A percentile compares a stretch with the other conserved stretches of the same genome.
Evolutionary conservation across 495 filamentous ascomycete species (phyloP).

Genomic region (Hyaloscypha finlandica): DNA sequence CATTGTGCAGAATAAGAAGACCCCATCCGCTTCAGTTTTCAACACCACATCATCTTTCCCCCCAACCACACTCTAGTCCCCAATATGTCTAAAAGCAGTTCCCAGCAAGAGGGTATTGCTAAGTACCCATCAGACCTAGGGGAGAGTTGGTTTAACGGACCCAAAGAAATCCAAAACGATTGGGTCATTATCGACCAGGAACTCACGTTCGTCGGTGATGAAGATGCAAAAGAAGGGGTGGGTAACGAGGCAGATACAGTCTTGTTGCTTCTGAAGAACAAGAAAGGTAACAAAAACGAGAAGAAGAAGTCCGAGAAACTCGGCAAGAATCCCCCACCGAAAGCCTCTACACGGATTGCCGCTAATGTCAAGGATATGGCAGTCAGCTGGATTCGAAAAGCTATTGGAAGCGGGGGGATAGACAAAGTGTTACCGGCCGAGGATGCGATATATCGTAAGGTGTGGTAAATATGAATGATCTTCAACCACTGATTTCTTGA

Average conservation of each 20-base stretch:
- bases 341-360: too few species aligned
- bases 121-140: neutral
- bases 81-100: neutral
- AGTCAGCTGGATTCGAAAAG: neutral
- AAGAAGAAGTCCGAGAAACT: neutral
- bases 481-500: too few species aligned
- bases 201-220: neutral
- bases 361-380: neutral
- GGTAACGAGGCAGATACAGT: neutral
- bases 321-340: neutral
- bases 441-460: too few species aligned
- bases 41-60: neutral
- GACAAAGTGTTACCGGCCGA: neutral
- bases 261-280: neutral
- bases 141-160: neutral
- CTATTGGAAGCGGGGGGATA: neutral
- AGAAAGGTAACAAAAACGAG: neutral
- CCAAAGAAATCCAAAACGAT: neutral
- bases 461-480: too few species aligned
- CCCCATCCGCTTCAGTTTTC: neutral
- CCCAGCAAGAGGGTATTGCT: neutral
- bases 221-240: neutral
- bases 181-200: neutral
- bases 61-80: neutral
- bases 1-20: neutral